phyloP scores from a whole-genome alignment of 2,329 filamentous ascomycete genomes.

The Rachicladosporium sp. region DNA sequence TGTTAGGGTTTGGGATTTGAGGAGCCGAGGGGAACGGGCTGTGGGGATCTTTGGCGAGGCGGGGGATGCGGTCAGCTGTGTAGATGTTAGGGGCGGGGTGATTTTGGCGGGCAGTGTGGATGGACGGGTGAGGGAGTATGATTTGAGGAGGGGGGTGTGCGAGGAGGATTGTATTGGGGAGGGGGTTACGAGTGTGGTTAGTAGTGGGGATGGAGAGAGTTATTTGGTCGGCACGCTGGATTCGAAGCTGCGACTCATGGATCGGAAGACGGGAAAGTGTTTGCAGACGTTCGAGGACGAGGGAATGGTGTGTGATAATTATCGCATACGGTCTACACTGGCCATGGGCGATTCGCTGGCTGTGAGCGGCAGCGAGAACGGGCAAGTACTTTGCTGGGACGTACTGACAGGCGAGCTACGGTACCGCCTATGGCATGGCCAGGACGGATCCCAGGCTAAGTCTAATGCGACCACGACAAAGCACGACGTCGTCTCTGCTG shows the following conservation, averaged over 20 bases:
- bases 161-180: constrained; percentile 49
- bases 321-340: constrained; percentile 64
- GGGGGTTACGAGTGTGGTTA: constrained; percentile 58
- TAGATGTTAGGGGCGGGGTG: constrained; percentile 32
- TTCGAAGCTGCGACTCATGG: constrained; percentile 66
- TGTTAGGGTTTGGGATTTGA: constrained; percentile 64
- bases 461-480: constrained; percentile 26
- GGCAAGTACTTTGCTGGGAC: constrained; percentile 71
- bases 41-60: constrained; percentile 65
- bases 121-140: constrained; percentile 69
- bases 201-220: constrained; percentile 61
- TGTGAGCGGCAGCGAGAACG: constrained; percentile 69
- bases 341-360: constrained; percentile 67
- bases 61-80: constrained; percentile 49
- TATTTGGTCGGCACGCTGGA: constrained; percentile 67
- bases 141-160: too few relatives aligned
- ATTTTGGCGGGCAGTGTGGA: constrained; percentile 73
- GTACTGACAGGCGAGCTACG: constrained; percentile 58
- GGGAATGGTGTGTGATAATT: constrained; percentile 50
- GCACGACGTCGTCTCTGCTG: constrained; percentile 36
- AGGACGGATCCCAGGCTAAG: constrained; percentile 10
- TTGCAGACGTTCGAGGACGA: constrained; percentile 57
- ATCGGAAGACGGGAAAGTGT: constrained; percentile 60
- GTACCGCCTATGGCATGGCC: constrained; percentile 43
- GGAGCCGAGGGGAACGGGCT: constrained; percentile 43